Percentiles rank a stretch among this genome's conserved stretches.
Evolutionary conservation across 2,329 filamentous ascomycete species (phyloP).

Genomic region (Botrytis squamosa): DNA sequence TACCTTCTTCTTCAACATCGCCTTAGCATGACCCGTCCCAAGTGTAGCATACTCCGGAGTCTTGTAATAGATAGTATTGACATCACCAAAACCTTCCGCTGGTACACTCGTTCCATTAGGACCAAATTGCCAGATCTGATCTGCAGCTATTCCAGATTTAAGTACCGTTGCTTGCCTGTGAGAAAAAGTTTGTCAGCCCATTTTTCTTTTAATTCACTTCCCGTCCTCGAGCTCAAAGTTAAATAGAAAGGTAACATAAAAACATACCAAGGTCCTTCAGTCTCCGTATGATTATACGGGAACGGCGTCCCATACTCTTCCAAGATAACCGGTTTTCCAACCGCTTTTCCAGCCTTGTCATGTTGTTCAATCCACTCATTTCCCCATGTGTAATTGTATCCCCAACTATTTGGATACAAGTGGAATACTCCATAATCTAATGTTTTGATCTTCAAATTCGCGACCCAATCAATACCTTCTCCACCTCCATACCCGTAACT

Average conservation of each 20-base stretch:
- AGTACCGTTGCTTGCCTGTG: slow-evolving; percentile 30
- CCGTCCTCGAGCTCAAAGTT: background rate
- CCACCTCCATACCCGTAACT: slow-evolving; percentile 46
- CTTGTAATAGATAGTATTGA: slow-evolving; percentile 33
- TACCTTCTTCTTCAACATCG: slow-evolving; percentile 31
- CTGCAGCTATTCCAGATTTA: slow-evolving; percentile 30
- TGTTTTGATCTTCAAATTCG: slow-evolving; percentile 48
- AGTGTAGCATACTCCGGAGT: slow-evolving; percentile 30
- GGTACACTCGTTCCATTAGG: slow-evolving; percentile 27
- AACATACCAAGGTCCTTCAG: slow-evolving; percentile 27
- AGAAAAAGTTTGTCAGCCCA: background rate
- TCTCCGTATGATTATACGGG: slow-evolving; percentile 30
- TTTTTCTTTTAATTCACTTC: too few species aligned
- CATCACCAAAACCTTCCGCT: slow-evolving; percentile 26
- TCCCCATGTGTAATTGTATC: slow-evolving; percentile 43
- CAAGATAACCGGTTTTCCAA: slow-evolving; percentile 44
- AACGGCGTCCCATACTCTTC: slow-evolving; percentile 42
- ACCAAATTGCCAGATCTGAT: slow-evolving; percentile 37
- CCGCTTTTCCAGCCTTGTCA: slow-evolving; percentile 40
- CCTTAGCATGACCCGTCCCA: slow-evolving; percentile 29
- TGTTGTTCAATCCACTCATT: slow-evolving; percentile 49
- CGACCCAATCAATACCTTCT: slow-evolving; percentile 50
- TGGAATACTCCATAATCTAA: slow-evolving; percentile 55
- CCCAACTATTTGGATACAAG: slow-evolving; percentile 49
- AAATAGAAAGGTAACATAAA: background rate